Evolutionary conservation across 768 basidiomycete species (phyloP).

Genomic region (Tulasnella sp.): DNA sequence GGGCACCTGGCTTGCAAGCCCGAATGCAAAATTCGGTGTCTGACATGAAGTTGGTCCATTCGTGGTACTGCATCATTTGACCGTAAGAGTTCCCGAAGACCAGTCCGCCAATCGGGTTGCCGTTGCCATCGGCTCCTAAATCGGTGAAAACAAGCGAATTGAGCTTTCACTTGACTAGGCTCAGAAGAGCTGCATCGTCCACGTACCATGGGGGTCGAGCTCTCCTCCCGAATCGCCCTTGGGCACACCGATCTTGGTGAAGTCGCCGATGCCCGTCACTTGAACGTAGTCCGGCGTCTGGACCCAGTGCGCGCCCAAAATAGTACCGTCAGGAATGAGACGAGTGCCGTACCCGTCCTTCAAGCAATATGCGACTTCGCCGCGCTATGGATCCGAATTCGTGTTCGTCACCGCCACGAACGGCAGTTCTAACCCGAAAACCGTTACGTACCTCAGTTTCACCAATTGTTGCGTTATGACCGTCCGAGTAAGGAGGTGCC

Average conservation of each 20-base stretch:
- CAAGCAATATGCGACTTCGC: conserved; percentile 68
- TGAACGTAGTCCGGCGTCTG: conserved; percentile 36
- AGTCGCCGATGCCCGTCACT: conserved; percentile 54
- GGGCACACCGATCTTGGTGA: conserved; percentile 63
- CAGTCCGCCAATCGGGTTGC: conserved; percentile 60
- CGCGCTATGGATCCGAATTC: conserved; percentile 29
- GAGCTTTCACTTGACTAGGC: background rate
- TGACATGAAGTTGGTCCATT: conserved; percentile 55
- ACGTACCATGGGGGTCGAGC: conserved; percentile 65
- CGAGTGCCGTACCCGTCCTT: conserved; percentile 40
- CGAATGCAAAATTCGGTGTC: conserved; percentile 61
- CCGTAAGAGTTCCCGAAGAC: conserved; percentile 71
- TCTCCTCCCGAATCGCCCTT: conserved; percentile 58
- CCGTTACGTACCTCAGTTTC: conserved; percentile 62
- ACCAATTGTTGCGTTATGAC: conserved; percentile 49
- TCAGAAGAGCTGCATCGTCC: conserved; percentile 43
- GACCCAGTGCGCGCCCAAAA: conserved; percentile 34
- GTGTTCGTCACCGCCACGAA: background rate
- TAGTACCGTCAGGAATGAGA: conserved; percentile 31
- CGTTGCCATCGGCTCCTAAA: conserved; percentile 34
- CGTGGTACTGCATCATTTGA: conserved; percentile 51
- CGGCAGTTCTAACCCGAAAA: conserved; percentile 22
- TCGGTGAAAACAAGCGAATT: background rate
- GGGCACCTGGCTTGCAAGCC: conserved; percentile 51
- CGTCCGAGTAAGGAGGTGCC: conserved; percentile 27